Base-by-base conservation (phyloP, 2,329 filamentous ascomycete genomes). In the Nothophoma quercina region DNA sequence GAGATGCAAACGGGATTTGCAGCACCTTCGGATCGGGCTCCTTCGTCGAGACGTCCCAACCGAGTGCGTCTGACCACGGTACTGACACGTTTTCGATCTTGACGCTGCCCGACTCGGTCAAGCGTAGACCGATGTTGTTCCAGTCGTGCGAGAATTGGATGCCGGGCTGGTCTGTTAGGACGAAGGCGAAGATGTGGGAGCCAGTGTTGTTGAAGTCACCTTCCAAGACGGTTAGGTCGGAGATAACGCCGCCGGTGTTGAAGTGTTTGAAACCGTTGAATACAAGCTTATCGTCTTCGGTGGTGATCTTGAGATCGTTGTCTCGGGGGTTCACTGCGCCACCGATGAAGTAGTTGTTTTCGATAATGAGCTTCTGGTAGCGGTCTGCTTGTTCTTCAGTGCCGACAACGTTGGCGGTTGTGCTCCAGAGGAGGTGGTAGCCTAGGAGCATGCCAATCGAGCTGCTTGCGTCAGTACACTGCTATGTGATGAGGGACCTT, bases 171-270 rank as follows among this genome's bases (percentile, higher is more conserved):
- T 76, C 67, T 0, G 85, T 88, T 5, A 78, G 77, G 1, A 85
- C 84, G 18, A 87, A 70, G 2, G 85, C 83, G 62, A 88, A 88
- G 51, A 88, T 84, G 62, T 88, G 85, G 45, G 85, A 76, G 4
- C 79, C 76, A 0, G 84, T 86, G 15, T 78, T 81, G 5, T 83
- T 79, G n/a, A 81, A 74, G 0, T 85, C 81, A 16, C 86, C 86
- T 61, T 89, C 86, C 0, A 89, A 78, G 0, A 88, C 84, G 0
- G 85, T 88, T 16, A 88, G 71, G 52, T 89, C 86, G 0, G 85
- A 87, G 2, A 89, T 78, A 0, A 87, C 85, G 21, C 85, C 86
- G 0, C 86, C 86, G 0, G 86, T 89, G 64, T 86, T 88, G 77
- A 88, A 88, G 71, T 83, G 78, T 69, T 89, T 89, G 70, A 78